Evolutionary conservation across 2,329 filamentous ascomycete genomes (phyloP).

Genomic region (Paecilomyces sp.): DNA sequence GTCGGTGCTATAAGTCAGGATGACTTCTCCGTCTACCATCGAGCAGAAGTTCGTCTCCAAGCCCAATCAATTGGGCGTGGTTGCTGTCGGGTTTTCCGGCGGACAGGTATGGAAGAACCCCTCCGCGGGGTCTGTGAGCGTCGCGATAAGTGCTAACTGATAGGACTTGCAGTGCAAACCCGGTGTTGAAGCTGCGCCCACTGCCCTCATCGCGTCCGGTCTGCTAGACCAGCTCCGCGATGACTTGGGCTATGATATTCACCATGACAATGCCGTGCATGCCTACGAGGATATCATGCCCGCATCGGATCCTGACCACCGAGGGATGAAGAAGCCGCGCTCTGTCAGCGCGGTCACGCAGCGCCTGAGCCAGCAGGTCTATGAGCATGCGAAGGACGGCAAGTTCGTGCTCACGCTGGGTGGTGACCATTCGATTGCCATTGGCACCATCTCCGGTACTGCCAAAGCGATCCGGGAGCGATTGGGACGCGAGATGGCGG

Average conservation of each 20-base stretch:
- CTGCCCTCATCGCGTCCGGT: conserved; percentile 80
- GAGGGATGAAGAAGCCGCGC: conserved; percentile 89
- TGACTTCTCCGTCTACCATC: conserved; percentile 53
- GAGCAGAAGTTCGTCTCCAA: conserved; percentile 70
- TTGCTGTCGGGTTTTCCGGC: conserved; percentile 92
- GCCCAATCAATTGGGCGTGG: conserved; percentile 75
- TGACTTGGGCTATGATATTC: conserved; percentile 81
- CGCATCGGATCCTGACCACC: conserved; percentile 64
- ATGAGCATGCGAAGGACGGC: conserved; percentile 74
- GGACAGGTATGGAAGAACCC: conserved; percentile 63
- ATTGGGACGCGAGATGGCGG: conserved; percentile 73
- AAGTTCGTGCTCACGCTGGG: conserved; percentile 88
- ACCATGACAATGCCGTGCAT: conserved; percentile 77
- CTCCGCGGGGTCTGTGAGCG: conserved; percentile 1
- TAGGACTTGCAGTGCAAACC: conserved; percentile 61
- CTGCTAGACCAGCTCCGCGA: conserved; percentile 75
- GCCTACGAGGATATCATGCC: conserved; percentile 71
- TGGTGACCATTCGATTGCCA: conserved; percentile 93
- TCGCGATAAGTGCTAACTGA: conserved; percentile 3
- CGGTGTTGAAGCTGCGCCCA: conserved; percentile 85
- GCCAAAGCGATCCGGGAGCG: conserved; percentile 81
- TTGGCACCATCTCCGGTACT: conserved; percentile 83
- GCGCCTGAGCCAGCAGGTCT: conserved; percentile 74
- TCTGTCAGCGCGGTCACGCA: conserved; percentile 80
- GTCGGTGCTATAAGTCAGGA: conserved; percentile 18